phyloP scores from a whole-genome alignment of 2,329 filamentous ascomycete species.

The Pleurostoma richardsiae region DNA sequence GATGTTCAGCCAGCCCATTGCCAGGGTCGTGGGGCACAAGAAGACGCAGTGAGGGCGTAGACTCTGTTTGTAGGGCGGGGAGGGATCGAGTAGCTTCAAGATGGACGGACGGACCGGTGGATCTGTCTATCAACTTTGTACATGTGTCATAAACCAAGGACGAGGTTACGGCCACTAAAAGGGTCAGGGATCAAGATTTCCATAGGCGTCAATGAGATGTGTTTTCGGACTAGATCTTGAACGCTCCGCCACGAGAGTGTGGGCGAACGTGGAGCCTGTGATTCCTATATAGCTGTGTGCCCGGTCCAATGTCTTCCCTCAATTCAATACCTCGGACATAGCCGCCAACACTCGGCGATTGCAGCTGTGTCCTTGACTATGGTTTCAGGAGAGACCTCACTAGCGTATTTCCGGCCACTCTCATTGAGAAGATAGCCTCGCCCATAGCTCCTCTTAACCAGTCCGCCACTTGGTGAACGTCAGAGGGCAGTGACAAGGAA shows the following conservation, averaged over 20 bases:
- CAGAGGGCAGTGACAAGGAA: not conserved
- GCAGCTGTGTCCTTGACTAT: too few relatives aligned
- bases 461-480: not conserved
- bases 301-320: too few relatives aligned
- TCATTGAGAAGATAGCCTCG: too few relatives aligned
- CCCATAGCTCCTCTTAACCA: too few relatives aligned
- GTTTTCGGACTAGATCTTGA: too few relatives aligned
- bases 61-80: not conserved
- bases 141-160: not conserved
- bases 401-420: too few relatives aligned
- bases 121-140: not conserved
- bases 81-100: not conserved
- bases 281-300: too few relatives aligned
- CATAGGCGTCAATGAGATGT: not conserved
- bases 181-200: not conserved
- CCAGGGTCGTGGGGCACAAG: slow-evolving; percentile 28
- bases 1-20: slow-evolving; percentile 63
- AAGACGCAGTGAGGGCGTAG: slow-evolving; percentile 36
- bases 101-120: not conserved
- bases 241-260: too few relatives aligned
- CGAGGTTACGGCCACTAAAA: not conserved
- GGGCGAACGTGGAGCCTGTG: too few relatives aligned
- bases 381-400: too few relatives aligned
- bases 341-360: too few relatives aligned
- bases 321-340: too few relatives aligned